Percentiles rank a stretch among this genome's conserved stretches.
Conservation (phyloP, 768 basidiomycete genomes). For the Agaricus sinodeliciosus region DNA sequence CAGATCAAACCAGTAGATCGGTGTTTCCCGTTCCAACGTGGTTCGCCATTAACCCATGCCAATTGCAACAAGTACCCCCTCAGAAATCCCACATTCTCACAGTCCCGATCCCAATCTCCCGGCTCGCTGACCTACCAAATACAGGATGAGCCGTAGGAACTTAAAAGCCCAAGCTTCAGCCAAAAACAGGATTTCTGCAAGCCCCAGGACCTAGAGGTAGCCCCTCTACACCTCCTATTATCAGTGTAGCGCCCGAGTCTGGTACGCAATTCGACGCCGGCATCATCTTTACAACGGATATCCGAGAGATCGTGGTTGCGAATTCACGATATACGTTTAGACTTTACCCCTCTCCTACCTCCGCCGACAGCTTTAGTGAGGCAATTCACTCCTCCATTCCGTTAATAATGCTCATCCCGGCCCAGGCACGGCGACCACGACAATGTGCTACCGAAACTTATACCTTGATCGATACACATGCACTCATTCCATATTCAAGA, state of each 20-base stretch:
- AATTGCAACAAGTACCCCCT: slow-evolving; percentile 1
- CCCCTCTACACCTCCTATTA: background rate
- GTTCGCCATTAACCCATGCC: slow-evolving; percentile 9
- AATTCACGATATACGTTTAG: slow-evolving; percentile 11
- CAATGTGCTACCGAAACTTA: slow-evolving; percentile 64
- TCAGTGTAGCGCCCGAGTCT: background rate
- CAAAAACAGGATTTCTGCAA: slow-evolving; percentile 7
- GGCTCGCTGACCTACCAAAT: slow-evolving; percentile 5
- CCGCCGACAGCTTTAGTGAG: slow-evolving; percentile 43
- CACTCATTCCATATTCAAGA: slow-evolving; percentile 44
- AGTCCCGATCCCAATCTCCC: slow-evolving; percentile 7
- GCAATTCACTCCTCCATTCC: slow-evolving; percentile 14
- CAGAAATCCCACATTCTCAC: slow-evolving; percentile 6
- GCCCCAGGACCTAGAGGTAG: slow-evolving; percentile 3
- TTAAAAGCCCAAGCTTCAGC: slow-evolving; percentile 8
- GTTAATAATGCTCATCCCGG: slow-evolving; percentile 16
- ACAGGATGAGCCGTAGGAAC: slow-evolving; percentile 7
- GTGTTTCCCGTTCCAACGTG: slow-evolving; percentile 8
- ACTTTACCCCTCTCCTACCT: slow-evolving; percentile 35
- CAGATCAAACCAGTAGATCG: slow-evolving; percentile 1
- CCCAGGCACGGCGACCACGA: slow-evolving; percentile 15
- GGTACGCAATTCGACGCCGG: background rate
- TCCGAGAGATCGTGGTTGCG: slow-evolving; percentile 7
- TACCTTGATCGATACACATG: slow-evolving; percentile 46
- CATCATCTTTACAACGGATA: slow-evolving; percentile 5